Base-by-base conservation (phyloP, 441 rosid species). In the Gossypium armourianum region DNA sequence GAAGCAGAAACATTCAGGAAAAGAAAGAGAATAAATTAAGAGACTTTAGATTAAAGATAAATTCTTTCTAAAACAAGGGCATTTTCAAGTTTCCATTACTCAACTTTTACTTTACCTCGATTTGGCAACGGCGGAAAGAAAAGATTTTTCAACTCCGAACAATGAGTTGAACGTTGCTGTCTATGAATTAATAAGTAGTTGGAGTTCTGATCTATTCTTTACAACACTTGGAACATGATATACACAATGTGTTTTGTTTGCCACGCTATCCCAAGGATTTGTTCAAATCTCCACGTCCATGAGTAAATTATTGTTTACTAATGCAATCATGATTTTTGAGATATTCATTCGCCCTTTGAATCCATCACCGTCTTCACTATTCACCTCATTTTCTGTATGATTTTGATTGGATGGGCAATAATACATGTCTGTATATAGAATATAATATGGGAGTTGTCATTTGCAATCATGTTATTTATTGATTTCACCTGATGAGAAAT, bases 1-100 rank as follows among this genome's bases (percentile, higher is more conserved):
- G 62, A 32, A 40, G 70, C 58, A 68, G 43, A 69, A 69, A 49
- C 62, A 56, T 56, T 15, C 17, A 62, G 62, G 70, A 69, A 5
- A 20, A 17, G 72, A 68, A 28, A 68, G 49, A 67, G 24, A 13
- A 65, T 4, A 4, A 55, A 32, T 20, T 15, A 7, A 21, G 43
- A 28, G 13, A 26, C 5, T 9, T 53, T 5, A 4, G 12, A 68
- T 1, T n/a, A 20, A 36, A 69, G 28, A 20, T 29, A 2, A 69
- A 21, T 45, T 64, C 36, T 64, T 40, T 21, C 10, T 21, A 40
- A 17, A 62, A 17, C 55, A 5, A 19, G 19, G 17, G 54, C 68
- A 62, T 62, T 62, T 40, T 62, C 68, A 62, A 45, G 54, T 20
- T 24, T 54, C 58, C 24, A 19, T 54, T 2, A 54, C 24, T 54